Evolutionary conservation across 2,329 filamentous ascomycete genomes (phyloP), one percentile per base, ranked within the genome.

Genomic region (Penicillium sp.): DNA sequence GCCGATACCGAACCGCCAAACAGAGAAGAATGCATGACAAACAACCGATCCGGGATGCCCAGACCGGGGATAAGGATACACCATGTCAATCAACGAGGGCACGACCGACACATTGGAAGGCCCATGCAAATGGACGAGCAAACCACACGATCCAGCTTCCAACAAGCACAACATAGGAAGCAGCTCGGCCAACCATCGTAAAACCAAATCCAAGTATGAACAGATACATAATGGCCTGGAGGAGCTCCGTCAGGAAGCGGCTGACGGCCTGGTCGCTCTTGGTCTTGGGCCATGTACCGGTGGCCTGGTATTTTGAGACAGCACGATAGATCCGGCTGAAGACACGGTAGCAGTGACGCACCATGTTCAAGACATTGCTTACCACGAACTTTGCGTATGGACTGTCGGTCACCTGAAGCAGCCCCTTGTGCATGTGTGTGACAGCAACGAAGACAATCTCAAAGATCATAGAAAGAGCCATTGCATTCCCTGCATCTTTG

Each of bases 101-200:
- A 47, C 60, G 63, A 13, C 63, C 64, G 30, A 70, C 40, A 30
- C 57, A 53, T 13, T 65, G 58, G 43, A 71, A 58, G 7, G 63
- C 46, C 65, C 67, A 70, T 0, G 62, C 63, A 57, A 72, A 65
- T 1, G 70, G 70, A 36, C 53, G 64, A 2, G 61, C 58, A 46
- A 72, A 60, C 71, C 71, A 74, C 11, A 69, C 46, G 25, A 73
- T 55, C 71, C 70, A 74, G 18, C 62, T 66, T 4, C 64, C 65
- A 30, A 72, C 48, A 18, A 71, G 57, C 35, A 70, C 61, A 36
- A 71, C 46, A 28, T 70, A 70, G 2, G 64, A 60, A 4, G 65
- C 63, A 44, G 60, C 57, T 16, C 68, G 66, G 2, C 64, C 61
- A 4, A 73, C 43, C 2, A 72, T 20, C 46, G 70, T 55, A 30